phyloP scores from a whole-genome alignment of 345 rosid genomes.

The Syzygium aqueum region DNA sequence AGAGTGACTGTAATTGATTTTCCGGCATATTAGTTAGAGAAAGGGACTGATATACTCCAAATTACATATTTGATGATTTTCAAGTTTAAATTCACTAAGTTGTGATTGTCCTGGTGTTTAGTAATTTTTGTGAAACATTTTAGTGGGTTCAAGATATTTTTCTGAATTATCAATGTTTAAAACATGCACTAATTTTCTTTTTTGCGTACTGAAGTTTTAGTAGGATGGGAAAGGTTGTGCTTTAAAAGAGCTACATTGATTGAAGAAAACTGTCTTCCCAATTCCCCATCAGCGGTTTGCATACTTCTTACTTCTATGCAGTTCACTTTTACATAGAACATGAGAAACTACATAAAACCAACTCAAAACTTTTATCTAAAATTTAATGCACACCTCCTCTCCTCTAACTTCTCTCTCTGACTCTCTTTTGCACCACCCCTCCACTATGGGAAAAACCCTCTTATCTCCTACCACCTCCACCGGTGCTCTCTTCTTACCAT shows the following conservation, averaged over 20 bases:
- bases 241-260: background rate
- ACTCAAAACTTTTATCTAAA: background rate
- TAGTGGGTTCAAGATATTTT: too few species aligned
- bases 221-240: background rate
- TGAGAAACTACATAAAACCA: background rate
- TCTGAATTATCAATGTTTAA: too few species aligned
- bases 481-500: background rate
- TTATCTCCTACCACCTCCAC: background rate
- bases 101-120: too few species aligned
- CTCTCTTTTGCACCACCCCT: background rate
- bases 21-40: too few species aligned
- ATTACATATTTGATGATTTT: too few species aligned
- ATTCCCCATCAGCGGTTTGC: background rate
- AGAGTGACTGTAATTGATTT: too few species aligned
- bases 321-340: background rate
- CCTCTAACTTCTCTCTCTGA: background rate
- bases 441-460: background rate
- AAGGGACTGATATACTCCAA: too few species aligned
- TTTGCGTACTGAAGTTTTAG: too few species aligned
- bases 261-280: background rate
- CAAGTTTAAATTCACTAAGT: too few species aligned
- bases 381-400: background rate
- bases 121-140: too few species aligned
- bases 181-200: too few species aligned
- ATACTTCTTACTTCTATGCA: background rate